Evolutionary conservation across 495 filamentous ascomycete species (phyloP), one percentile per base, ranked within the genome.

Genomic region (Tuber umbilicatum): DNA sequence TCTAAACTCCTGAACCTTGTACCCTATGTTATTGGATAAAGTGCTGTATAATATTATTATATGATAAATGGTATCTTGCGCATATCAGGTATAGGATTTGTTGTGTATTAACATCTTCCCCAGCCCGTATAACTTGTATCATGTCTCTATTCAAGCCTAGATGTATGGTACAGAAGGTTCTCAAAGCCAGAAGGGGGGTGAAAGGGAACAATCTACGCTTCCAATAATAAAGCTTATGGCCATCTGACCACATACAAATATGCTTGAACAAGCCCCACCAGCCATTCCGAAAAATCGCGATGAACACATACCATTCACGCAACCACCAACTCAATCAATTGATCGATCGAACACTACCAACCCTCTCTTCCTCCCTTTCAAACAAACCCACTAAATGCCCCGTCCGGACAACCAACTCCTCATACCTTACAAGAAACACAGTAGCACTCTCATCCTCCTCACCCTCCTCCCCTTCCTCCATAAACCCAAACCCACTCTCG

Each of bases 381-480:
- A 78, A 31, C 16, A 70, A 67, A 68, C 39, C 71, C 60, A 74
- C 70, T 39, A 81, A 70, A 69, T 73, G 69, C 40, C 72, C 75
- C 23, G 71, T 81, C 55, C 79, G 72, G 3, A 81, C 70, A 1
- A 74, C 40, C 40, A 81, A 38, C 39, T 80, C 79, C 43, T 80
- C 78, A 67, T 75, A 77, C 55, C 40, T 67, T 6, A 77, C 75
- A 42, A 73, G 37, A 75, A 78, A 81, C 5, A 47, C 42, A 41
- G 55, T 70, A 38, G 68, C 70, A 40, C 68, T n/a, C 42, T 80
- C 75, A 9, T 19, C 75, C 19, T 75, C 72, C 47, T 67, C 68
- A 19, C 35, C 47, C 17, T 69, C 47, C 47, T 74, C 71, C 73
- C 40, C 47, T 7, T 69, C 47, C 39, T 74, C 71, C 73, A 69